Conservation (phyloP, 164 flowering plant species). For the Euptelea pleiosperma region DNA sequence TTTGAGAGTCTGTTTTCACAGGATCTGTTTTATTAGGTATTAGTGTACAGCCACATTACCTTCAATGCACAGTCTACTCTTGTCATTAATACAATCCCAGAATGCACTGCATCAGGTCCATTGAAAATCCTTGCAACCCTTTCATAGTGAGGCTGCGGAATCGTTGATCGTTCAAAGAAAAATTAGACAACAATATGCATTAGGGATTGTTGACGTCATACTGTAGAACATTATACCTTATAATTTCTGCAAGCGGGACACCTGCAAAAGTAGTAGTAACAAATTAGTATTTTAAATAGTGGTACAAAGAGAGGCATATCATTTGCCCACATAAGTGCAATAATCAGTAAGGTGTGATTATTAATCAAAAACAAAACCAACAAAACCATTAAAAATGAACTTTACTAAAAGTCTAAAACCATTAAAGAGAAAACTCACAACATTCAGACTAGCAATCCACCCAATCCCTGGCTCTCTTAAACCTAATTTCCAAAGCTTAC, state of each 20-base stretch:
- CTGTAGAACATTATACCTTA: conserved; percentile 51
- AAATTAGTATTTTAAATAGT: conserved; percentile 1
- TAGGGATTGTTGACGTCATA: background rate
- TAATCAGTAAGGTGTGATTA: background rate
- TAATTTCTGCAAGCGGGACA: conserved; percentile 98
- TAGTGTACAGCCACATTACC: conserved; percentile 39
- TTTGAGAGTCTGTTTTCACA: background rate
- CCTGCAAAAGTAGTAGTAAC: conserved; percentile 46
- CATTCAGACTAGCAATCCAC: no score
- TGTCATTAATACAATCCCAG: conserved; percentile 76
- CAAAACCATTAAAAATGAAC: no score
- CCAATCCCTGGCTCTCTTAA: no score
- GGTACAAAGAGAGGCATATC: background rate
- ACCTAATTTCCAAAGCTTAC: no score
- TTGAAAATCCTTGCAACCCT: conserved; percentile 93
- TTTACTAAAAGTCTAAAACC: no score
- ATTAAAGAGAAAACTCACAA: no score
- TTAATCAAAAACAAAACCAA: background rate
- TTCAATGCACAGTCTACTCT: conserved; percentile 91
- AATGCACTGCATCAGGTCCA: conserved; percentile 87
- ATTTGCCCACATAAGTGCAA: background rate
- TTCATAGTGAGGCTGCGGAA: conserved; percentile 90
- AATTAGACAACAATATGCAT: background rate
- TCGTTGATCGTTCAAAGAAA: conserved; percentile 9
- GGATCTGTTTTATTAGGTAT: background rate